Conservation (phyloP, 768 basidiomycete species). For the Tulasnella sp. region DNA sequence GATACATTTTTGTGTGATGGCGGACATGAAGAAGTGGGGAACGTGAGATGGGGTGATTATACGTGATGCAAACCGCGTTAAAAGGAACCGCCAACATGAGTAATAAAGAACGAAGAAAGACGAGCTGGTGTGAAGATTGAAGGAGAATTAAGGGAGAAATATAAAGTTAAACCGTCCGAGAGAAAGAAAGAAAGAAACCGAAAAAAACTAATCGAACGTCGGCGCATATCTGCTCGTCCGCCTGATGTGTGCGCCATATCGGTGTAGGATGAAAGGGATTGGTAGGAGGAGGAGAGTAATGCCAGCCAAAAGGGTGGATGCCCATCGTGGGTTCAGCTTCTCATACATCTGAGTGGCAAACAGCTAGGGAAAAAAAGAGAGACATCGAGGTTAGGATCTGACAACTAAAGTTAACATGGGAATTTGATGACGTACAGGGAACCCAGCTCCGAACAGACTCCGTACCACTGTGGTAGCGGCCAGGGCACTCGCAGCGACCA, state of each 20-base stretch:
- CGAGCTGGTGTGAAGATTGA: too few relatives aligned
- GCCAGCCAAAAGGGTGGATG: slow-evolving; percentile 29
- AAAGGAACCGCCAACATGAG: too few relatives aligned
- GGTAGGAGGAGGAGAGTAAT: slow-evolving; percentile 26
- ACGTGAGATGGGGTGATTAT: too few relatives aligned
- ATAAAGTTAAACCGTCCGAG: too few relatives aligned
- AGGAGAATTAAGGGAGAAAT: too few relatives aligned
- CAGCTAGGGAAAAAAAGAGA: slow-evolving; percentile 22
- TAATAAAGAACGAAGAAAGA: too few relatives aligned
- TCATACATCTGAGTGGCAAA: slow-evolving; percentile 32
- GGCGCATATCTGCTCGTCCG: slow-evolving; percentile 12
- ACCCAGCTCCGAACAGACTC: slow-evolving; percentile 18
- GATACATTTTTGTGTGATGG: too few relatives aligned
- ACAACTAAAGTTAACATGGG: too few relatives aligned
- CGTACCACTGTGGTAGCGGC: slow-evolving; percentile 27
- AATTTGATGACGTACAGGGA: slow-evolving; percentile 18
- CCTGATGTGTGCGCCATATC: slow-evolving; percentile 12
- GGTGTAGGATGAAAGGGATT: slow-evolving; percentile 22
- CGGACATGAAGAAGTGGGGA: too few relatives aligned
- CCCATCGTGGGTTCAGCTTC: slow-evolving; percentile 30
- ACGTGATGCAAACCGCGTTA: too few relatives aligned
- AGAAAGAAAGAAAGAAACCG: too few relatives aligned
- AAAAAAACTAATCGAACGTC: slow-evolving; percentile 1
- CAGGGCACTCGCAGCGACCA: slow-evolving; percentile 32
- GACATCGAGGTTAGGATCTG: too few relatives aligned